Percentiles rank a stretch among this genome's conserved stretches.
Evolutionary conservation across 2,329 filamentous ascomycete species (phyloP).

Genomic region (Talaromyces funiculosus): DNA sequence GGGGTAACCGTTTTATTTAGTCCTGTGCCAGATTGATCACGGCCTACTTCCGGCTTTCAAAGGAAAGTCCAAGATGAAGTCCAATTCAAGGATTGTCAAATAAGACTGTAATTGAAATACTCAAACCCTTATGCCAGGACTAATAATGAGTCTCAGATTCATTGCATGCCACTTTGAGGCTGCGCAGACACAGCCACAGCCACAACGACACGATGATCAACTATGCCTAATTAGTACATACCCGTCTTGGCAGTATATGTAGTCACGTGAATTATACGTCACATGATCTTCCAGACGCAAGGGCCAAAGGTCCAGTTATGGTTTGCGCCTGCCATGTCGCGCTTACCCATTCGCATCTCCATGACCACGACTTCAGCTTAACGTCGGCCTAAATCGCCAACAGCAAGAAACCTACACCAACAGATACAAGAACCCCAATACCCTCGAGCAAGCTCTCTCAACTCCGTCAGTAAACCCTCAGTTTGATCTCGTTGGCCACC

Average conservation of each 20-base stretch:
- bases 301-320: not conserved
- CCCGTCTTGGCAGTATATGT: not conserved
- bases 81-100: not conserved
- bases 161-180: constrained; percentile 5
- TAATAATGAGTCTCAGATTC: not conserved
- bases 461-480: not conserved
- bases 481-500: not conserved
- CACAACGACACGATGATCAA: not conserved
- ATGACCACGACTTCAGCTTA: not conserved
- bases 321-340: constrained; percentile 12
- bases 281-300: not conserved
- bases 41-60: not conserved
- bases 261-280: not conserved
- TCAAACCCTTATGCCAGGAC: not conserved
- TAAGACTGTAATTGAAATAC: not conserved
- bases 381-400: constrained; percentile 1
- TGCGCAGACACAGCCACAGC: constrained; percentile 7
- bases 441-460: not conserved
- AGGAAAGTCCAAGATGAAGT: not conserved
- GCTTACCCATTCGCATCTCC: constrained; percentile 11
- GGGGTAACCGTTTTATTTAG: constrained; percentile 1
- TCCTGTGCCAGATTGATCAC: not conserved
- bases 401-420: not conserved
- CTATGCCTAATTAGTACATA: not conserved
- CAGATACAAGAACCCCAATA: not conserved